phyloP scores from a whole-genome alignment of 192 early-diverging fungal species.

The Glomus cerebriforme region DNA sequence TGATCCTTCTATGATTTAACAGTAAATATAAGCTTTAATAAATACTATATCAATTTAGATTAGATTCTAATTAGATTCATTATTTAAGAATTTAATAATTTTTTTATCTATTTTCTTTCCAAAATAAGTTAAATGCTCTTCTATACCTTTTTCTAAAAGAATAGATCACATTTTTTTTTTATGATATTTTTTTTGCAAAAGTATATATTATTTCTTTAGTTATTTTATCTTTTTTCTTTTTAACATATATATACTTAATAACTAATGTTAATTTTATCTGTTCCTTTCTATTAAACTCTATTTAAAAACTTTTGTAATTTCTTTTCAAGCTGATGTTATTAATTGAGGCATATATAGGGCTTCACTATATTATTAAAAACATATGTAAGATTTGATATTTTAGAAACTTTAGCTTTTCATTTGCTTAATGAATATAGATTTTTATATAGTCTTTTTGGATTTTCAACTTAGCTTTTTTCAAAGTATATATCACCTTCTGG shows the following conservation, averaged over 20 bases:
- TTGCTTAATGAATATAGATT: no score
- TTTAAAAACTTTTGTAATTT: conserved; percentile 6
- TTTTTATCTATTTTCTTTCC: not conserved
- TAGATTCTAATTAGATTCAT: not conserved
- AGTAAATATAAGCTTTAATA: not conserved
- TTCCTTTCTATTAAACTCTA: not conserved
- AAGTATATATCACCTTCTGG: no score
- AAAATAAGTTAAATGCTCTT: not conserved
- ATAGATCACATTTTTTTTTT: not conserved
- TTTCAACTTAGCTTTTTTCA: no score
- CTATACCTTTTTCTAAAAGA: not conserved
- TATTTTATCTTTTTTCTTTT: not conserved
- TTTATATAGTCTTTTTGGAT: no score
- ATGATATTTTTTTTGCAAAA: not conserved
- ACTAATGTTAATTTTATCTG: conserved; percentile 6
- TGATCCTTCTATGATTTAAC: not conserved
- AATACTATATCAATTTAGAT: not conserved
- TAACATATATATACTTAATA: no score
- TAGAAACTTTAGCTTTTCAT: no score
- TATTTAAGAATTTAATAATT: not conserved
- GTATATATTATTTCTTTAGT: not conserved
- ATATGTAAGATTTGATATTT: no score
- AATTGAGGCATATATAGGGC: not conserved
- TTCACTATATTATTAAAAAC: no score
- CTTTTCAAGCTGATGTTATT: not conserved